These are phyloP conservation scores for Fusarium multiceps DNA, from an alignment of 2,329 filamentous ascomycete genomes.

Conservation along the genomic window DNA sequence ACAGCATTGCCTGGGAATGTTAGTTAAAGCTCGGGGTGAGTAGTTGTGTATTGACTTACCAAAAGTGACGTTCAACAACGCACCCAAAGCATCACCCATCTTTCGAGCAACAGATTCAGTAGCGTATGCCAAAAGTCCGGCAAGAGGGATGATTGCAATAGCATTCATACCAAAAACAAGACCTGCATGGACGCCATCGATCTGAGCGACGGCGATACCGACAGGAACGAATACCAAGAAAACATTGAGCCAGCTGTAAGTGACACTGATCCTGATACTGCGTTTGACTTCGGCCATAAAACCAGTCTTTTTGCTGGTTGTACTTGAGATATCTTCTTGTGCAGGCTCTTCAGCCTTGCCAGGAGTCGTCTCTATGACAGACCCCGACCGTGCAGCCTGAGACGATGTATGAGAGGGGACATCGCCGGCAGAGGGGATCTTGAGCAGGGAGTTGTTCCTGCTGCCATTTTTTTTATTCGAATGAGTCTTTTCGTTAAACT, in stretches of 20 bases:
- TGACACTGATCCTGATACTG: conserved; percentile 66
- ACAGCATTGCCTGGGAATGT: conserved; percentile 64
- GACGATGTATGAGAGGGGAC: conserved; percentile 57
- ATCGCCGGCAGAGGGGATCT: conserved; percentile 41
- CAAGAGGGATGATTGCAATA: conserved; percentile 79
- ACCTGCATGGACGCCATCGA: conserved; percentile 65
- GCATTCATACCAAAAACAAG: conserved; percentile 80
- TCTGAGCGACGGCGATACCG: conserved; percentile 73
- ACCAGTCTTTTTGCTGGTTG: conserved; percentile 51
- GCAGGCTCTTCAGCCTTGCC: conserved; percentile 31
- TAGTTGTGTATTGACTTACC: conserved; percentile 57
- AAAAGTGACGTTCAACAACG: conserved; percentile 80
- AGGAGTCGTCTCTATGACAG: conserved; percentile 59
- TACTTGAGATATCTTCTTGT: conserved; percentile 43
- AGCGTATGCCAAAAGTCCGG: conserved; percentile 76
- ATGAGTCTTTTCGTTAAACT: conserved; percentile 22
- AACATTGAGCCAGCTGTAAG: conserved; percentile 82
- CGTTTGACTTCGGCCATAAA: conserved; percentile 63
- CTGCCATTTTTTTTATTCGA: conserved; percentile 15
- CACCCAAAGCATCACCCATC: conserved; percentile 78
- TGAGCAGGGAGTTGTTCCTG: conserved; percentile 41
- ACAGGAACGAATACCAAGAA: conserved; percentile 82
- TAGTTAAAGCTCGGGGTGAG: not conserved
- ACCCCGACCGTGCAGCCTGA: conserved; percentile 66
- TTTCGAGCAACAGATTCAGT: conserved; percentile 80